Base-by-base conservation (phyloP, 345 rosid genomes). In the Lumnitzera littorea region DNA sequence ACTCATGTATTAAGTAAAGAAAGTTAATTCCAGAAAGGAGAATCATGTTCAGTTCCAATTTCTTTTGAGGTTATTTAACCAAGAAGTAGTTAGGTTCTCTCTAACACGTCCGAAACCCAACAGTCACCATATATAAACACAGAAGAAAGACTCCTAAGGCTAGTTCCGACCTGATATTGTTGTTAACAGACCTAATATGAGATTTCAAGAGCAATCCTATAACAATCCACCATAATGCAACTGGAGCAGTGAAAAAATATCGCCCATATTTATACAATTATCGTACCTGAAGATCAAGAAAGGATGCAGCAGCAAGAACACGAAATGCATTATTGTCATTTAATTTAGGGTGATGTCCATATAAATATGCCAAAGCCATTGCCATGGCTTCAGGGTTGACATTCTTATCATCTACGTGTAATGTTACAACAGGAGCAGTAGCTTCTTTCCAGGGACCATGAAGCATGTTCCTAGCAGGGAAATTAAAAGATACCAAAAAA, bases 371-470 rank as follows among this genome's bases (percentile, higher is more conserved):
- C 76, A 92, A 80, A 57, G 96, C 85, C 73, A 83, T 70, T 7
- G 87, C 89, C 56, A 87, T 81, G 27, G 98, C 96, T 20, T 92
- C 91, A 10, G 81, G 85, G 50, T 87, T 83, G 57, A 92, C 96
- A 73, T 92, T 92, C 76, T 82, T 92, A 68, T 92, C 98, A 67
- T 92, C 98, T 15, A 92, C 95, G 51, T 75, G 80, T 72, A 92
- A 74, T 56, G 77, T 77, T 14, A 89, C 86, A 58, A 82, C 63
- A 9, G 88, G 96, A 43, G 96, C 83, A 43, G 64, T 76, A 43
- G 98, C 96, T 79, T 92, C 98, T 75, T 89, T 92, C 98, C 98
- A 92, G 46, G 91, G 96, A 72, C 95, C 94, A 59, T 89, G 91
- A 12, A 92, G 79, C 98, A 92, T 92, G 53, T 85, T 92, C 85